These are phyloP conservation scores for Hericium rajendrae DNA, from an alignment of 768 basidiomycete species.

Conservation along the genomic window DNA sequence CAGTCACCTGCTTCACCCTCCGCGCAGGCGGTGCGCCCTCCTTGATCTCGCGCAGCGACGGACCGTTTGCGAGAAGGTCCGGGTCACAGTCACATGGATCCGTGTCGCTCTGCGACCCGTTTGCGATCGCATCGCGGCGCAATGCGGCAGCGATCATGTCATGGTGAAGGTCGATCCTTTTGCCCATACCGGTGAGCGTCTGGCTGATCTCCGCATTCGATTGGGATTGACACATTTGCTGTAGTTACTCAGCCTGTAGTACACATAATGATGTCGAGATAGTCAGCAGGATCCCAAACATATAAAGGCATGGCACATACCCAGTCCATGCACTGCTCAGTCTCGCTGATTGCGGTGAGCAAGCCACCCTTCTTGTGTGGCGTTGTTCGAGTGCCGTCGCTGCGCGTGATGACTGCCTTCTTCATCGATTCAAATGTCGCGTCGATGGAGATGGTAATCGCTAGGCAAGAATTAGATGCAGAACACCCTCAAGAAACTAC, in stretches of 20 bases:
- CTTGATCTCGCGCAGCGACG: not conserved
- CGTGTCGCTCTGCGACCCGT: too few relatives aligned
- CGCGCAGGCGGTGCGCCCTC: too few relatives aligned
- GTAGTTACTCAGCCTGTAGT: too few relatives aligned
- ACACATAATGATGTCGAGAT: too few relatives aligned
- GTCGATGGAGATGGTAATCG: not conserved
- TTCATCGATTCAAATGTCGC: not conserved
- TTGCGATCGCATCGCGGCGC: too few relatives aligned
- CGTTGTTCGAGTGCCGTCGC: not conserved
- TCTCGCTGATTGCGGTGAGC: not conserved
- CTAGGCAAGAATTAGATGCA: too few relatives aligned
- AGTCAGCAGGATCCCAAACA: too few relatives aligned
- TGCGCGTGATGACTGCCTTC: not conserved
- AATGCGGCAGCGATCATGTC: too few relatives aligned
- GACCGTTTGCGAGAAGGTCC: not conserved
- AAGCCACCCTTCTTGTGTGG: not conserved
- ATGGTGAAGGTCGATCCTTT: not conserved
- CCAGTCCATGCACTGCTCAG: not conserved
- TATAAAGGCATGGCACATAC: not conserved
- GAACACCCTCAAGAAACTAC: not conserved
- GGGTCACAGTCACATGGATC: too few relatives aligned
- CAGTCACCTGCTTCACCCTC: not conserved
- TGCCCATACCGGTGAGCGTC: too few relatives aligned
- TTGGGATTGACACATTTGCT: too few relatives aligned
- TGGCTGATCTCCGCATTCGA: too few relatives aligned